Base-by-base conservation (phyloP, 2,329 filamentous ascomycete genomes). In the Neofusicoccum sp. region DNA sequence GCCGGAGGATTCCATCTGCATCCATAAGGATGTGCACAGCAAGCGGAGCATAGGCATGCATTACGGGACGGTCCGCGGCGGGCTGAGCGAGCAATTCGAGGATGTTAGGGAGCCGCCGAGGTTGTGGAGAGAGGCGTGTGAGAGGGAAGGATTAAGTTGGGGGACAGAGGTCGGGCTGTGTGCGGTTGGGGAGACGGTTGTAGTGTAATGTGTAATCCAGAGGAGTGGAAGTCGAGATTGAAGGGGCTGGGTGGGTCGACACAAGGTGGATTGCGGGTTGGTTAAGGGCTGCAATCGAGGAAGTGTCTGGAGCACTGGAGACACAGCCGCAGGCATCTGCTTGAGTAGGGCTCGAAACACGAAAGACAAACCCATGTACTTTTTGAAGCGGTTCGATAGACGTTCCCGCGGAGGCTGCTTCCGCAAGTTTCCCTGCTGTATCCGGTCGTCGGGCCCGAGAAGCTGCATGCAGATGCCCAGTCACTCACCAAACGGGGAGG, bases 1-100 rank as follows among this genome's bases (percentile, higher is more conserved):
- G 31, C 80, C 81, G 0, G 80, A 81, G 63, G 81, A 83, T 65
- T 78, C 79, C 5, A 66, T 83, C 1, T 69, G 76, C 33, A 81
- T 84, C 47, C 81, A 83, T 62, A 76, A 77, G 56, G 80, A 81
- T 62, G 68, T 84, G 48, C 73, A 67, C 48, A 80, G 79, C 60
- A 80, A 74, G 69, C 78, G 77, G 66, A 82, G 79, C 36, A 76
- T 84, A 31, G 81, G 79, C 0, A 84, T 83, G 81, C 82, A 84
- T 64, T 84, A 79, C 65, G 81, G 81, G 0, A 83, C 81, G 0
- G 76, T 83, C 0, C 67, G 81, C 60, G 80, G 81, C 14, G 76
- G 74, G 0, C 68, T 82, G 3, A 80, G 76, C 45, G 76, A 71
- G 11, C 74, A 78, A 6, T 83, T 79, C 62, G 81, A 84, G 65